Base-by-base conservation (phyloP, 306 rosid genomes). In the Lotus japonicus region DNA sequence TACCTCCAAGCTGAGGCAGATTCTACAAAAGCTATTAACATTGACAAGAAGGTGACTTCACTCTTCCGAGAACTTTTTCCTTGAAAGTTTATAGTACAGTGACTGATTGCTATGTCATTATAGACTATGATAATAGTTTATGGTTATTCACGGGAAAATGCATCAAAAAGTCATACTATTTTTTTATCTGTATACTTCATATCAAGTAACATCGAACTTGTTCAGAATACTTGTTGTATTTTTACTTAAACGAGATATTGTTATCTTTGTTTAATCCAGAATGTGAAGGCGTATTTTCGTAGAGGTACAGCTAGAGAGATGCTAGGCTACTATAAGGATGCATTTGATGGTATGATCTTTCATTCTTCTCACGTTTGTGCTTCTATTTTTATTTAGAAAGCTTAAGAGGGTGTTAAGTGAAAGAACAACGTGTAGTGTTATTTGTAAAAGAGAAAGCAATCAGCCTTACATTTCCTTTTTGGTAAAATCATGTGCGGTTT, bases 241-340 rank as follows among this genome's bases (percentile, higher is more conserved):
- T 58, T 64, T 50, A 28, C 43, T 44, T 64, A 62, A 57, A 49
- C 28, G 49, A 42, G 71, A 49, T 46, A 19, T 54, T 9, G 9
- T 75, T 56, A 54, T 57, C 51, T 56, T 7, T 71, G 51, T 61
- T 58, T 80, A 81, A 56, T 75, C 36, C 87, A 95, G 99, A 88
- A 85, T 80, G 91, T 95, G 76, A 95, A 95, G 68, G 95, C 99
- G 61, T 87, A 83, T 81, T 84, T 88, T 31, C 90, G 99, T 18
- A 87, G 99, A 86, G 99, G 96, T 52, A 84, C 91, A 16, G 92
- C 99, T 13, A 83, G 97, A 74, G 99, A 95, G 83, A 84, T 88
- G 95, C 87, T 90, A 58, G 96, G 97, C 61, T 95, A 76, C 82
- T 95, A 84, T 58, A 88, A 87, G 84, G 97, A 87, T 60, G 99